phyloP scores from a whole-genome alignment of 2,329 filamentous ascomycete genomes.

The Alternaria rosae region DNA sequence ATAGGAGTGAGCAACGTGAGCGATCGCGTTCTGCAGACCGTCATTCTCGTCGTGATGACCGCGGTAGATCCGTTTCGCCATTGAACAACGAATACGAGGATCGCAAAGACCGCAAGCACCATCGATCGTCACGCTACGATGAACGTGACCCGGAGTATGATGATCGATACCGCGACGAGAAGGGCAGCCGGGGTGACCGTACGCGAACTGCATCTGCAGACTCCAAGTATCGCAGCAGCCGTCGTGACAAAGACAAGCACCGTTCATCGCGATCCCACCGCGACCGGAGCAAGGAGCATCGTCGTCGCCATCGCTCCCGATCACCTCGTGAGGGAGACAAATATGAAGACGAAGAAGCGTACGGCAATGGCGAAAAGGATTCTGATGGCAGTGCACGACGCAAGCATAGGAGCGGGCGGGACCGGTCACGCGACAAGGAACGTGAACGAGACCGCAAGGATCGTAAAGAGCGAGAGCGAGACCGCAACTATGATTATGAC shows the following conservation, averaged over 20 bases:
- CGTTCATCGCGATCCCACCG: constrained; percentile 57
- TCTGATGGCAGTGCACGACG: constrained; percentile 42
- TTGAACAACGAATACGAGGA: constrained; percentile 41
- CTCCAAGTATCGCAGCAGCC: constrained; percentile 67
- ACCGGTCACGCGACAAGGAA: constrained; percentile 40
- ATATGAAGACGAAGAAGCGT: constrained; percentile 40
- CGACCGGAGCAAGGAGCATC: constrained; percentile 55
- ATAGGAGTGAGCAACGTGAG: constrained; percentile 24
- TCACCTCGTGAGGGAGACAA: constrained; percentile 44
- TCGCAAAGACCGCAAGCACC: constrained; percentile 56
- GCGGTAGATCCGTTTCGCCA: constrained; percentile 61
- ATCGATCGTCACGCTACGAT: constrained; percentile 55
- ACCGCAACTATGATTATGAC: constrained; percentile 54
- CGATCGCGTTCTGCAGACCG: constrained; percentile 42
- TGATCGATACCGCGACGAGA: constrained; percentile 52
- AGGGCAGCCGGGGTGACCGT: constrained; percentile 60
- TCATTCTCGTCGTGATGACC: constrained; percentile 58
- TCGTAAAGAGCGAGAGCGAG: constrained; percentile 64
- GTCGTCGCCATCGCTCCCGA: constrained; percentile 54
- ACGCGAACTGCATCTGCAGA: constrained; percentile 72
- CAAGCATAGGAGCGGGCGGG: constrained; percentile 46
- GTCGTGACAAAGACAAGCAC: constrained; percentile 52
- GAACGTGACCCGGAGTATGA: constrained; percentile 51
- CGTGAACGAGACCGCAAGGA: constrained; percentile 45
- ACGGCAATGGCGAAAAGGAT: constrained; percentile 37